A percentile compares a stretch with the other conserved stretches of the same genome.
phyloP scores from a whole-genome alignment of 140 eudicot genomes.

The Bidens hawaiensis region DNA sequence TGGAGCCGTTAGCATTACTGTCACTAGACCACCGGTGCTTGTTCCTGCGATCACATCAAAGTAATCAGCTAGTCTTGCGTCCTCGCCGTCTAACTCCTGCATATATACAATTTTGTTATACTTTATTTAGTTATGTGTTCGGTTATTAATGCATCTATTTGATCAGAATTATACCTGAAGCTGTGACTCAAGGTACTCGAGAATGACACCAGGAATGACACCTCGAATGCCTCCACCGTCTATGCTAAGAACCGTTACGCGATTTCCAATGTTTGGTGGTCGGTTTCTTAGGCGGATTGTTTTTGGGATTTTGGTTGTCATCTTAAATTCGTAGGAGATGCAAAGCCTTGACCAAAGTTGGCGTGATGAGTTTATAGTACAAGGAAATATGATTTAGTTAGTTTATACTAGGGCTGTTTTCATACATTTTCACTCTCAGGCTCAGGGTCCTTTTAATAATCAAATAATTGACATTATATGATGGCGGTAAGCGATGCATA shows the following conservation, averaged over 20 bases:
- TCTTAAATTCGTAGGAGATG: background rate
- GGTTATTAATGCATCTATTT: background rate
- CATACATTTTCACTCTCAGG: background rate
- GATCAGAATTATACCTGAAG: slow-evolving; percentile 48
- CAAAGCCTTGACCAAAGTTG: background rate
- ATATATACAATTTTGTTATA: background rate
- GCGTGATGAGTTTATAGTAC: background rate
- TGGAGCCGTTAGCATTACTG: slow-evolving; percentile 65
- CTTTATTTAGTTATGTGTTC: background rate
- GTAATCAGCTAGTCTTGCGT: slow-evolving; percentile 64
- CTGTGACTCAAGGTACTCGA: slow-evolving; percentile 47
- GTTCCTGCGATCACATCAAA: slow-evolving; percentile 67
- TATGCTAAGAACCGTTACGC: slow-evolving; percentile 41
- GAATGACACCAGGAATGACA: slow-evolving; percentile 54
- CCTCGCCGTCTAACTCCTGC: slow-evolving; percentile 60
- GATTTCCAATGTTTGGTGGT: slow-evolving; percentile 39
- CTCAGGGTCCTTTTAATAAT: background rate
- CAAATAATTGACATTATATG: background rate
- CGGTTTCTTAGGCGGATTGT: background rate
- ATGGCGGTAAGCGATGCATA: too few relatives aligned
- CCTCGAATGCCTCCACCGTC: slow-evolving; percentile 75
- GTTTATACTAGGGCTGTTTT: too few relatives aligned
- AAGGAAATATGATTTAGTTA: background rate
- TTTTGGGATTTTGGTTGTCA: slow-evolving; percentile 6
- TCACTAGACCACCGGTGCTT: slow-evolving; percentile 59